Evolutionary conservation across 177 flowering plant genomes (phyloP), one percentile per base, ranked within the genome.

Genomic region (Vitis hybrid): DNA sequence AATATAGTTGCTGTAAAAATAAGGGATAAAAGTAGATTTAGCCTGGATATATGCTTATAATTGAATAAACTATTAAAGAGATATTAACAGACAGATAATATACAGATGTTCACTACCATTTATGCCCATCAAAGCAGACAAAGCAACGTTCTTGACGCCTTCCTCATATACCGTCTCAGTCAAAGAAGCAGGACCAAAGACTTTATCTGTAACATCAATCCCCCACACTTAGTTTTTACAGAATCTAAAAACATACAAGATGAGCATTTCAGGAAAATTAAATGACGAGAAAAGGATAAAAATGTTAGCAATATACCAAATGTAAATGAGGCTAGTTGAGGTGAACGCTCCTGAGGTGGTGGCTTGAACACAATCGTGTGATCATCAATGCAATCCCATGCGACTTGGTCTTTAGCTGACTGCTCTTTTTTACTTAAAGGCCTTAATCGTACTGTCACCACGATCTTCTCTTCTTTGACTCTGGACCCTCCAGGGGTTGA

Each of bases 371-470:
- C 81, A 68, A 95, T 86, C 1, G 88, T 90, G 60, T 88, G 87
- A 66, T 87, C 95, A 80, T 93, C 98, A 13, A 84, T 54, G 77
- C 99, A 95, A 12, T 95, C 98, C 98, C 99, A 95, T 10, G 95
- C 93, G 11, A 89, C 88, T 76, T 89, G 94, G 70, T 95, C 99
- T 72, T 81, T 90, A 1, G 88, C 81, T 14, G 73, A 48, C 59
- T 81, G 90, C 73, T 95, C 98, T 68, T 79, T 88, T 68, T 83
- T 90, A 77, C 82, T 93, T 61, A 95, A 64, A 48, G 99, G 99
- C 78, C 99, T 82, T 57, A 95, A 78, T 53, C 99, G 67, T 8
- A 95, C 97, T 1, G 98, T 95, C 27, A 95, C 99, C 10, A 93
- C 93, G 61, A 93, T 95, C 77, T 93, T 95, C 88, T 95, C 99